Conservation (phyloP, 306 rosid species). For the Prunus salicina region DNA sequence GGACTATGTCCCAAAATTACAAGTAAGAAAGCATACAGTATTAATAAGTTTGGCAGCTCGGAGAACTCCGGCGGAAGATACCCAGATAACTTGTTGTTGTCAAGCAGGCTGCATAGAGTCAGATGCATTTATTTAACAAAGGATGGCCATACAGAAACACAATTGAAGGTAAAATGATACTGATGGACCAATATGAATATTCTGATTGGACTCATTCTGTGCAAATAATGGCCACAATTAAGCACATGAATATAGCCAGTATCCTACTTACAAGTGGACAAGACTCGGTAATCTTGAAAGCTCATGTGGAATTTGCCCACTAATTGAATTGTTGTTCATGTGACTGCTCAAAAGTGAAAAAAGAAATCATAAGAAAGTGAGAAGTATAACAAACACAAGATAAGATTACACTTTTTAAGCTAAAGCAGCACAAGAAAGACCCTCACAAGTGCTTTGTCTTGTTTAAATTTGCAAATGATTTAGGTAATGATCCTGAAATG, state of each 20-base stretch:
- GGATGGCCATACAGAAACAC: not conserved
- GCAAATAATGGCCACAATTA: not conserved
- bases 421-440: slow-evolving; percentile 22
- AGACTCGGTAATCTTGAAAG: slow-evolving; percentile 57
- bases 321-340: slow-evolving; percentile 96
- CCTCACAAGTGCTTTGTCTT: slow-evolving; percentile 75
- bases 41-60: slow-evolving; percentile 42
- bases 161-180: not conserved
- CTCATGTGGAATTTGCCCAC: slow-evolving; percentile 76
- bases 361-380: slow-evolving; percentile 1
- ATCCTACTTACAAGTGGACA: slow-evolving; percentile 71
- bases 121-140: not conserved
- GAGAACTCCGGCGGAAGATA: slow-evolving; percentile 63
- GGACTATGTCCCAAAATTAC: not conserved
- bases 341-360: slow-evolving; percentile 61
- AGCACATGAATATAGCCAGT: not conserved
- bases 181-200: not conserved
- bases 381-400: not conserved
- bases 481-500: slow-evolving; percentile 70
- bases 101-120: slow-evolving; percentile 76
- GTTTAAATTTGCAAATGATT: slow-evolving; percentile 64
- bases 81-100: slow-evolving; percentile 88
- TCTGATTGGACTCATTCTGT: not conserved
- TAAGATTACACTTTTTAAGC: not conserved
- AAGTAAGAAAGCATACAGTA: slow-evolving; percentile 39